Evolutionary conservation across 495 filamentous ascomycete genomes (phyloP).

Genomic region (Aspergillus bridgeri): DNA sequence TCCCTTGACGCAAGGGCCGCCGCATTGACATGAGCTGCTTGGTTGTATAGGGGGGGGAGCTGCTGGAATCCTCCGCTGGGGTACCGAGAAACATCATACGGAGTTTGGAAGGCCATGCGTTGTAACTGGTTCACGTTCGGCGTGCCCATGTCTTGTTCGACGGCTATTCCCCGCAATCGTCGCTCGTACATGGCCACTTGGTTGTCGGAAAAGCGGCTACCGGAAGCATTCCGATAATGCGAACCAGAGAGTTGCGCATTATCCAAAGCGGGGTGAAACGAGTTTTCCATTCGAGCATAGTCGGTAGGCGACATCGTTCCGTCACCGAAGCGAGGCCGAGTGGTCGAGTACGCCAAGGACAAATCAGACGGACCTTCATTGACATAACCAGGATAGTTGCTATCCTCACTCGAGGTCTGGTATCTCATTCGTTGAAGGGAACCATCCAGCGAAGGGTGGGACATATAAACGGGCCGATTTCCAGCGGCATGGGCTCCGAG

Average conservation of each 20-base stretch:
- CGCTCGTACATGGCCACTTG: conserved; percentile 42
- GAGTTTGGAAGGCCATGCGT: conserved; percentile 36
- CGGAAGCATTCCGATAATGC: conserved; percentile 42
- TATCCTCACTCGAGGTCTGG: conserved; percentile 24
- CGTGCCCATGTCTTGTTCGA: conserved; percentile 46
- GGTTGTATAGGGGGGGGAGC: conserved; percentile 32
- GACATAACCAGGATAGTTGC: conserved; percentile 26
- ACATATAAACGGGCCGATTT: conserved; percentile 29
- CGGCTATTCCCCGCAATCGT: conserved; percentile 46
- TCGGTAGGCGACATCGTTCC: conserved; percentile 52
- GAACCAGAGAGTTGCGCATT: conserved; percentile 43
- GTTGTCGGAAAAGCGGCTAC: conserved; percentile 34
- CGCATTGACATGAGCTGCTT: conserved; percentile 21
- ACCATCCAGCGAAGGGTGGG: conserved; percentile 34
- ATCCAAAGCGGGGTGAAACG: conserved; percentile 52
- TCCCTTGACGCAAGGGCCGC: conserved; percentile 45
- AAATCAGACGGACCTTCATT: conserved; percentile 30
- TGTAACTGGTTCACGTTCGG: conserved; percentile 32
- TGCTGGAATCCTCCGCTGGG: conserved; percentile 35
- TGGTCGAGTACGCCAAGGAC: conserved; percentile 27
- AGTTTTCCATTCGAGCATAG: conserved; percentile 54
- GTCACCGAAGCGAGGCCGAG: conserved; percentile 26
- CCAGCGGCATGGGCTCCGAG: conserved; percentile 16
- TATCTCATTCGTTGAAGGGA: conserved; percentile 32
- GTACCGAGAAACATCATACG: conserved; percentile 41